Percentiles rank a stretch among this genome's conserved stretches.
These are phyloP conservation scores for Anethum foeniculum DNA, from an alignment of 140 eudicot genomes.

Conservation along the genomic window DNA sequence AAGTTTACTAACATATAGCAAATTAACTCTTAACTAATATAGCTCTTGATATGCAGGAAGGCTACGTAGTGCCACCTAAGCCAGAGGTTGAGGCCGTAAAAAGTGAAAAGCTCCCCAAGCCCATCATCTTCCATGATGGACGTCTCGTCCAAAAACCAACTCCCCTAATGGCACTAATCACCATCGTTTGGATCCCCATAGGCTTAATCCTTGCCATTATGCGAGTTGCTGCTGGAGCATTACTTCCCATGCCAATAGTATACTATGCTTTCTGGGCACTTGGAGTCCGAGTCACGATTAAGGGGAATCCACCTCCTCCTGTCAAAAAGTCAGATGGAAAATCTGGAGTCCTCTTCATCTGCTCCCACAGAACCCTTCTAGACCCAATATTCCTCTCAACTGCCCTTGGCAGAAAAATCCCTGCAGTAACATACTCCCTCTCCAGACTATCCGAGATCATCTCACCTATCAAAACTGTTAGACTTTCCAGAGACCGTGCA, in stretches of 20 bases:
- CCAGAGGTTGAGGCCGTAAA: slow-evolving; percentile 36
- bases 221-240: slow-evolving; percentile 55
- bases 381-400: slow-evolving; percentile 67
- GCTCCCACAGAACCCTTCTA: slow-evolving; percentile 66
- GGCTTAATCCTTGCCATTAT: slow-evolving; percentile 49
- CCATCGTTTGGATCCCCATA: slow-evolving; percentile 48
- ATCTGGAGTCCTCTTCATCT: slow-evolving; percentile 58
- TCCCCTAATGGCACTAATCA: slow-evolving; percentile 43
- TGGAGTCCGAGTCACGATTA: slow-evolving; percentile 52
- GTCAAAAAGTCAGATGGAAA: slow-evolving; percentile 31
- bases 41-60: slow-evolving; percentile 32
- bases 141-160: slow-evolving; percentile 56
- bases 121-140: slow-evolving; percentile 63
- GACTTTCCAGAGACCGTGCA: slow-evolving; percentile 41
- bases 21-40: not conserved
- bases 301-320: slow-evolving; percentile 55
- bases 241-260: slow-evolving; percentile 55
- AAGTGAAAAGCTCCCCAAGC: slow-evolving; percentile 46
- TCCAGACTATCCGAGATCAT: slow-evolving; percentile 61
- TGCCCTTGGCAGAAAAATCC: slow-evolving; percentile 57
- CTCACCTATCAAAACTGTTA: slow-evolving; percentile 50
- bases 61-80: slow-evolving; percentile 37
- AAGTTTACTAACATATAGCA: not conserved
- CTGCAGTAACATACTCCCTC: slow-evolving; percentile 57
- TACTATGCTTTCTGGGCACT: slow-evolving; percentile 60